Conservation (phyloP, 2,329 filamentous ascomycete genomes). For the Talaromyces sp. region DNA sequence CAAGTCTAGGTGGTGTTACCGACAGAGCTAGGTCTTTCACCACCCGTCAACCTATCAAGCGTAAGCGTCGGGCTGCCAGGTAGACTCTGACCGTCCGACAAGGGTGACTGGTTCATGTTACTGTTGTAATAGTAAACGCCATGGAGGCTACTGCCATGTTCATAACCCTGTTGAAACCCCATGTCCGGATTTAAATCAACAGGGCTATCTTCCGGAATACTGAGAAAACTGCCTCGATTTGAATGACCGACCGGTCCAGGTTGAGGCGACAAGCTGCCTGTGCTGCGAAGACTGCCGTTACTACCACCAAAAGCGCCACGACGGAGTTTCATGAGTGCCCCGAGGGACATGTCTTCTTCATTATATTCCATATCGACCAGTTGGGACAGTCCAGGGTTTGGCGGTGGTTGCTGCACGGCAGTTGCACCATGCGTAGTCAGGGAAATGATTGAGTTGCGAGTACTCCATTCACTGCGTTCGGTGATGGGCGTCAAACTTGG, state of each 20-base stretch:
- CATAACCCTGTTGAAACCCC: slow-evolving; percentile 1
- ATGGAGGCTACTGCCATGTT: background rate
- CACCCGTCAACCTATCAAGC: slow-evolving; percentile 7
- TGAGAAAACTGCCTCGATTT: slow-evolving; percentile 37
- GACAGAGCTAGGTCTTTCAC: slow-evolving; percentile 17
- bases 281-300: slow-evolving; percentile 66
- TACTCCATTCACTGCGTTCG: slow-evolving; percentile 92
- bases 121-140: slow-evolving; percentile 3
- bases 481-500: slow-evolving; percentile 96
- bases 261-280: slow-evolving; percentile 44
- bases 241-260: slow-evolving; percentile 31
- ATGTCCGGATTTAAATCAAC: slow-evolving; percentile 16
- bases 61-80: slow-evolving; percentile 20
- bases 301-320: slow-evolving; percentile 79
- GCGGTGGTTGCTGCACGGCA: slow-evolving; percentile 31
- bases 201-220: slow-evolving; percentile 33
- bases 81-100: slow-evolving; percentile 16
- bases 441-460: slow-evolving; percentile 85
- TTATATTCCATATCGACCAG: slow-evolving; percentile 62
- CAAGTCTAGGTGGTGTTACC: background rate
- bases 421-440: slow-evolving; percentile 54
- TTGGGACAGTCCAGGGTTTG: slow-evolving; percentile 74
- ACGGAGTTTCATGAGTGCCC: slow-evolving; percentile 69
- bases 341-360: slow-evolving; percentile 71
- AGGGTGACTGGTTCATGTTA: slow-evolving; percentile 1